Evolutionary conservation across 2,329 filamentous ascomycete species (phyloP), one percentile per base, ranked within the genome.

Genomic region (Phialemonium atrogriseum): DNA sequence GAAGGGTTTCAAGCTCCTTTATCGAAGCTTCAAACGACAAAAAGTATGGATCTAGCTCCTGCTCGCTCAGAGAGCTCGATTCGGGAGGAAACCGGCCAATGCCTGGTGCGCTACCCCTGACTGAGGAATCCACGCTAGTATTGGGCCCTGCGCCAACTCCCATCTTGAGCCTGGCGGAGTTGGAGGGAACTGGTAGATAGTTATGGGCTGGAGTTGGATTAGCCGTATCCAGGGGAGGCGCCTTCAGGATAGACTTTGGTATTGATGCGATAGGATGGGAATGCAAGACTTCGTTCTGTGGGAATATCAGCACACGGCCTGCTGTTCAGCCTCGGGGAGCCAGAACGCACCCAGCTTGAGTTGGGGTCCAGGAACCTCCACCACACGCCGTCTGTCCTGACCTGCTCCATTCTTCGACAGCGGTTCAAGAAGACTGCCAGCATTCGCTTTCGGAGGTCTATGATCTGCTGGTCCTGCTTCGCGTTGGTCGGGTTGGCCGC

Each of bases 321-420:
- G 20, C 10, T 13, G 7, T 23, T n/a, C n/a, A 22, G 12, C 5
- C 10, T 12, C 10, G 10, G 5, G 20, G 7, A 10, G 10, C 7
- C 14, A 7, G 3, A n/a, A 43, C 61, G 21, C 75, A 94, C 87
- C 91, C 91, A 98, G 73, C 91, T 96, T 15, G 89, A 88, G 54
- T 98, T 96, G 9, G 93, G 91, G 54, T 98, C 91, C 20, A 98
- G 69, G 52, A 98, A 98, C 44, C 87, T 81, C 88, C 89, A 95
- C 78, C 88, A 94, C 16, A 98, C 88, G 3, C 89, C 89, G 51
- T 98, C 91, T 38, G 87, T 84, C 32, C 86, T 73, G 17, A 98
- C 80, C 36, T 89, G 80, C 47, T 89, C 84, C 89, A 96, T 96
- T 40, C 78, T 77, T 42, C 88, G 76, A 58, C 91, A 98, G 29